phyloP scores from a whole-genome alignment of 129 eudicot genomes.

The Deinandra increscens region DNA sequence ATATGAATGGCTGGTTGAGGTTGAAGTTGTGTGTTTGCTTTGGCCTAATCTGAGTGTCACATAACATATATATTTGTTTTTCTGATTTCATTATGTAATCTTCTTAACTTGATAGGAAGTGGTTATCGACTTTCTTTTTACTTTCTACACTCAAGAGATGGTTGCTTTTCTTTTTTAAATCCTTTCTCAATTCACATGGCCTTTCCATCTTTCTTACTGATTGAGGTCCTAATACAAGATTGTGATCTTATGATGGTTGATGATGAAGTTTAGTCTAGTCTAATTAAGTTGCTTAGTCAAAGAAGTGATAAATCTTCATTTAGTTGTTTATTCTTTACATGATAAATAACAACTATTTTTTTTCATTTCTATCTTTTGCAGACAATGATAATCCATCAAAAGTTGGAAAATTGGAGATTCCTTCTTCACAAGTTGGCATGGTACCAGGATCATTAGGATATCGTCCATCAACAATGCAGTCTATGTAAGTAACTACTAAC shows the following conservation, averaged over 20 bases:
- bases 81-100: too few relatives aligned
- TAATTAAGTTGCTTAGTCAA: slow-evolving; percentile 10
- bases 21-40: not conserved
- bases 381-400: slow-evolving; percentile 76
- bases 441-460: slow-evolving; percentile 68
- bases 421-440: slow-evolving; percentile 55
- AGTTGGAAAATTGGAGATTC: slow-evolving; percentile 62
- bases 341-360: not conserved
- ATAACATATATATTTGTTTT: too few relatives aligned
- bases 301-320: not conserved
- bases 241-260: not conserved
- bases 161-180: not conserved
- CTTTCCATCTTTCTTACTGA: not conserved
- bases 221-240: not conserved
- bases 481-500: slow-evolving; percentile 55
- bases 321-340: not conserved
- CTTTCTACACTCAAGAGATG: not conserved
- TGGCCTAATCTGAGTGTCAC: too few relatives aligned
- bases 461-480: slow-evolving; percentile 66
- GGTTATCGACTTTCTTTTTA: not conserved
- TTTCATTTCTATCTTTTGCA: slow-evolving; percentile 33
- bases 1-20: not conserved
- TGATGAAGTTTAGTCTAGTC: not conserved
- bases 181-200: not conserved
- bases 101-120: not conserved